Evolutionary conservation across 139 green algal species (phyloP).

Genomic region (Coelastrella sp.): DNA sequence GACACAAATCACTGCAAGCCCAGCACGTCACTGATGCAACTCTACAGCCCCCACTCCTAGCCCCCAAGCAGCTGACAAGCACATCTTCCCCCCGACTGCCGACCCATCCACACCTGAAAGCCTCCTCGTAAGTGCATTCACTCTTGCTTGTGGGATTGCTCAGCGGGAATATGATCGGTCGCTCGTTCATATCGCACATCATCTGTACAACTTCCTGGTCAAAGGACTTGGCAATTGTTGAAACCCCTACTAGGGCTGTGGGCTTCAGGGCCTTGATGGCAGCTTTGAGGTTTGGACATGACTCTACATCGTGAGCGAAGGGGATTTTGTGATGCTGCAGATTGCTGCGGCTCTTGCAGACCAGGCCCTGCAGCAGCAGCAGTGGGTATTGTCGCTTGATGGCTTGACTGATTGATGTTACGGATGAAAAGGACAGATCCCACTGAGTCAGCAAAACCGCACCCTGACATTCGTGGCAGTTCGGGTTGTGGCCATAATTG

Average conservation of each 20-base stretch:
- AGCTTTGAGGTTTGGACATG: constrained; percentile 51
- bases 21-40: no score
- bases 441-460: no score
- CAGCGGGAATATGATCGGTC: constrained; percentile 88
- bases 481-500: no score
- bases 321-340: constrained; percentile 87
- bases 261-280: constrained; percentile 63
- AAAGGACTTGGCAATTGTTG: constrained; percentile 73
- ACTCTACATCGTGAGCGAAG: constrained; percentile 85
- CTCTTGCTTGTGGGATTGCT: constrained; percentile 91
- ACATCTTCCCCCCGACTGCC: no score
- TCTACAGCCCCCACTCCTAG: no score
- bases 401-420: no score
- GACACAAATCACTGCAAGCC: no score
- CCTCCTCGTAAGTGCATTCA: constrained; percentile 88
- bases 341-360: constrained; percentile 54
- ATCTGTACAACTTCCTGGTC: constrained; percentile 62
- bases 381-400: no score
- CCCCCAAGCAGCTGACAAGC: no score
- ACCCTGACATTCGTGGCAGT: no score
- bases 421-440: no score
- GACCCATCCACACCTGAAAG: constrained; percentile 44
- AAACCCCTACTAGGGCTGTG: constrained; percentile 74
- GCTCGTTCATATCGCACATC: constrained; percentile 49
- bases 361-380: constrained; percentile 27